These are phyloP conservation scores for Thielaviopsis ethacetica DNA, from an alignment of 2,329 filamentous ascomycete species.

Conservation along the genomic window DNA sequence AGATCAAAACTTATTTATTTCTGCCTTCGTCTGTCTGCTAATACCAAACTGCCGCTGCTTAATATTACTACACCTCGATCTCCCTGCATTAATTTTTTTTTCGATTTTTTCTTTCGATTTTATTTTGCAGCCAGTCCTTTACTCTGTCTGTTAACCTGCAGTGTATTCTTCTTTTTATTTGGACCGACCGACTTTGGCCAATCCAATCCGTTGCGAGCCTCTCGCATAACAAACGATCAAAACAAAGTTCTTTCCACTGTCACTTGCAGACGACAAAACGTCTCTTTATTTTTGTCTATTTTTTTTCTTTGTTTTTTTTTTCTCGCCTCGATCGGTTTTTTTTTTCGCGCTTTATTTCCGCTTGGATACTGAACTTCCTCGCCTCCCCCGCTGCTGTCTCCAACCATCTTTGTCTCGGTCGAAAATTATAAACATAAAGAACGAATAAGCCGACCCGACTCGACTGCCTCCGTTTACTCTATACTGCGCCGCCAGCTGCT, in stretches of 20 bases:
- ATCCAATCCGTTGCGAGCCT: neutral
- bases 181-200: neutral
- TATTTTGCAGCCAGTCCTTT: neutral
- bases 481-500: too few relatives aligned
- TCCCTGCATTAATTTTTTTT: neutral
- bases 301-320: neutral
- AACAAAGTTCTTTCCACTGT: neutral
- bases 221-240: neutral
- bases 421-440: too few relatives aligned
- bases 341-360: constrained; percentile 9
- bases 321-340: neutral
- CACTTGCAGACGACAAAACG: neutral
- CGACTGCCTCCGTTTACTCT: too few relatives aligned
- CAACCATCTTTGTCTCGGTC: too few relatives aligned
- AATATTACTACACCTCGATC: neutral
- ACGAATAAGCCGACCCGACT: too few relatives aligned
- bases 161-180: neutral
- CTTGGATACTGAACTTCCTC: neutral
- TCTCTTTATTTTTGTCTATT: neutral
- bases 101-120: too few relatives aligned
- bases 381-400: too few relatives aligned
- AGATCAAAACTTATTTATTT: neutral
- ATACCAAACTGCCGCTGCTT: neutral
- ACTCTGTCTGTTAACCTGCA: too few relatives aligned
- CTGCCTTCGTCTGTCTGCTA: neutral